Evolutionary conservation across 495 filamentous ascomycete species (phyloP).

Genomic region (Penicillium goetzii): DNA sequence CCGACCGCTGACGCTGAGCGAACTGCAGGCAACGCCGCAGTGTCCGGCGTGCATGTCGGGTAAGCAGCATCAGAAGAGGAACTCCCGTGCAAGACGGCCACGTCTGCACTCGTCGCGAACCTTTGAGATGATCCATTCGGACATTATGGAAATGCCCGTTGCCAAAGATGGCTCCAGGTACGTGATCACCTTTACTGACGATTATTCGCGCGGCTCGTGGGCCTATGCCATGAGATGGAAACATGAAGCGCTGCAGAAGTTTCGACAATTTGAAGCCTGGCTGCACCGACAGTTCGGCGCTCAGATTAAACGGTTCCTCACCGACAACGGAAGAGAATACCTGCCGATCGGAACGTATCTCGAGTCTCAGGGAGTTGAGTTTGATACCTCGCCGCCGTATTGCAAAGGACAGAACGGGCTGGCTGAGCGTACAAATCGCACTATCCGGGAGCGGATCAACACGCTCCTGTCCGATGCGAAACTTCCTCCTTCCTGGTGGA

Average conservation of each 20-base stretch:
- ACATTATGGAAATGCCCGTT: slow-evolving; percentile 13
- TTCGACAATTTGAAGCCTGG: neutral
- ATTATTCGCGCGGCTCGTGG: slow-evolving; percentile 14
- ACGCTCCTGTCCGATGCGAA: too few species aligned
- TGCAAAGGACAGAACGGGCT: too few species aligned
- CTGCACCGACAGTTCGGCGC: too few species aligned
- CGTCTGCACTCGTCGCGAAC: neutral
- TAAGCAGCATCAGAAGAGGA: neutral
- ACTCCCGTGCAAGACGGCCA: neutral
- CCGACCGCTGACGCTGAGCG: neutral
- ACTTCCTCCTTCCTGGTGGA: too few species aligned
- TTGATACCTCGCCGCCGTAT: too few species aligned
- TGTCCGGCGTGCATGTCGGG: neutral
- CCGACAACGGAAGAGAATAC: neutral
- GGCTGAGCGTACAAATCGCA: too few species aligned
- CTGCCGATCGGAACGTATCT: too few species aligned
- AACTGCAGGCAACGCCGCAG: neutral
- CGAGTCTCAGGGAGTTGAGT: too few species aligned
- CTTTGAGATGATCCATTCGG: neutral
- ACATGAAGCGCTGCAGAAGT: neutral
- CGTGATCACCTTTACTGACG: slow-evolving; percentile 19
- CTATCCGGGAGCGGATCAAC: too few species aligned
- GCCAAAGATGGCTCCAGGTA: slow-evolving; percentile 19
- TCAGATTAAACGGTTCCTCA: neutral
- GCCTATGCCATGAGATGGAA: neutral